Conservation (phyloP, 225 moss, liverwort and hornwort genomes). For the Polytrichum formosum region DNA sequence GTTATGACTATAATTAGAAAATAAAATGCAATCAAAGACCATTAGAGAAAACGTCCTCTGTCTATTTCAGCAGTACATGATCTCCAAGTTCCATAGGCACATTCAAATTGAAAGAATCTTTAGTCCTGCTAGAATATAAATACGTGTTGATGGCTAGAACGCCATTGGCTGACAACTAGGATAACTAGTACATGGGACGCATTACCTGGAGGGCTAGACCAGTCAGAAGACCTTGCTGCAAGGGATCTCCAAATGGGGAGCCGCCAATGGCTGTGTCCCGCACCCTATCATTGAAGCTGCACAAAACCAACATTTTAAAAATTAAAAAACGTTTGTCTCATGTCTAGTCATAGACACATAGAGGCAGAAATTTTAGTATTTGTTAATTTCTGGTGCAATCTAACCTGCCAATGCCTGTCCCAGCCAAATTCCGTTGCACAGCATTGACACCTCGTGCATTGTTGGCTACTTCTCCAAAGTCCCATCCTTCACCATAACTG, state of each 20-base stretch:
- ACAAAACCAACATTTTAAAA: slow-evolving; percentile 12
- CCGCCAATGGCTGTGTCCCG: slow-evolving; percentile 87
- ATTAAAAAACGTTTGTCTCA: background rate
- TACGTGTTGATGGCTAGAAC: no score
- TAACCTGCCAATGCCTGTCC: slow-evolving; percentile 93
- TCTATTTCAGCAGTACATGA: no score
- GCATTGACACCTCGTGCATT: slow-evolving; percentile 88
- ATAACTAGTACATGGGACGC: no score
- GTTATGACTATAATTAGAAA: background rate
- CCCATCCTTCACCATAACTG: slow-evolving; percentile 99
- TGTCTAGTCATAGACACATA: background rate
- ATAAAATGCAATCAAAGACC: background rate
- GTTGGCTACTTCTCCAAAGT: slow-evolving; percentile 86
- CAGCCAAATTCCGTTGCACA: slow-evolving; percentile 74
- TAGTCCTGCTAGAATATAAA: no score
- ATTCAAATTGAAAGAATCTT: no score
- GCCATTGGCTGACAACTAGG: no score
- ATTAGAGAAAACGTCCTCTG: background rate
- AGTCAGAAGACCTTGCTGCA: slow-evolving; percentile 87
- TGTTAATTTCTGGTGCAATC: background rate
- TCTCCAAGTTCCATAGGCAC: no score
- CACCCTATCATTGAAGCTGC: slow-evolving; percentile 93
- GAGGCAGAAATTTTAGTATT: background rate
- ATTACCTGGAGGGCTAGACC: slow-evolving; percentile 81
- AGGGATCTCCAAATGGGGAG: slow-evolving; percentile 96